These are phyloP conservation scores for Gelatoporia subvermispora DNA, from an alignment of 768 basidiomycete genomes.

Conservation along the genomic window DNA sequence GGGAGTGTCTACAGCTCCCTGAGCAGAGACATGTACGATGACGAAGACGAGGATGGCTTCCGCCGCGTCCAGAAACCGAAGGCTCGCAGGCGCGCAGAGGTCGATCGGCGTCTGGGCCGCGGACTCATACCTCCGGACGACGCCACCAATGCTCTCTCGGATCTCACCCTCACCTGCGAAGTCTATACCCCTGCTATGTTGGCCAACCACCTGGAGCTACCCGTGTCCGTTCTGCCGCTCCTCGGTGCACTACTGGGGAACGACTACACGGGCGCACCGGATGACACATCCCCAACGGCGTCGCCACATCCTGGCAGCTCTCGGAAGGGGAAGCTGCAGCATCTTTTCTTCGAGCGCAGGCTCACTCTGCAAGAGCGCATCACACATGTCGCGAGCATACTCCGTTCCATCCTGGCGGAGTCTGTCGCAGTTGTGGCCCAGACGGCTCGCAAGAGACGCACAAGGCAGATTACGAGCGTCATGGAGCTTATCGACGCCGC, in stretches of 20 bases:
- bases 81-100: conserved; percentile 31
- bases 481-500: conserved; percentile 75
- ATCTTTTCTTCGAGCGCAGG: conserved; percentile 62
- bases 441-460: conserved; percentile 24
- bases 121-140: conserved; percentile 53
- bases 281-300: conserved; percentile 24
- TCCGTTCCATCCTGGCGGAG: conserved; percentile 49
- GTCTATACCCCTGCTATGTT: conserved; percentile 59
- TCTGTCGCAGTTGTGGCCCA: conserved; percentile 16
- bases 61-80: conserved; percentile 53
- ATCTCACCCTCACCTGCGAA: conserved; percentile 47
- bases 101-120: conserved; percentile 8
- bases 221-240: conserved; percentile 68
- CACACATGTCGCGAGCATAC: conserved; percentile 52
- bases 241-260: conserved; percentile 78
- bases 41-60: conserved; percentile 50
- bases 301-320: conserved; percentile 38
- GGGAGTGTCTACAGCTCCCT: conserved; percentile 10
- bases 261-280: conserved; percentile 55
- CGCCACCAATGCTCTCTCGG: conserved; percentile 14
- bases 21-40: conserved; percentile 22
- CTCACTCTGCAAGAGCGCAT: conserved; percentile 61
- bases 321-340: conserved; percentile 33
- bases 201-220: conserved; percentile 62
- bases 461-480: conserved; percentile 58